Evolutionary conservation across 2,329 filamentous ascomycete species (phyloP), one percentile per base, ranked within the genome.

Genomic region (Triangularia setosa): DNA sequence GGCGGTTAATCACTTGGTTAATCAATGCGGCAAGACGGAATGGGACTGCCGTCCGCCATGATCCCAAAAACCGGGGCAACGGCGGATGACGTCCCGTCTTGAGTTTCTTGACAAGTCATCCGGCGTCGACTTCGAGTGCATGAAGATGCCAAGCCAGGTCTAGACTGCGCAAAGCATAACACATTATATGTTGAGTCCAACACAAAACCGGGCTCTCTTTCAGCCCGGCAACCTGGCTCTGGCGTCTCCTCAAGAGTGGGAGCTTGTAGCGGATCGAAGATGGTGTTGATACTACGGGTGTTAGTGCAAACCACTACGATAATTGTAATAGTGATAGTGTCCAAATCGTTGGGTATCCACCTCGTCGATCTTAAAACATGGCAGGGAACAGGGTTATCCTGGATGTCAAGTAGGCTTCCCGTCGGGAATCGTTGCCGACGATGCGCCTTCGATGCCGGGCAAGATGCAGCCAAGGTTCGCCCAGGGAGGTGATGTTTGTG

Each of bases 1-100:
- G 28, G 64, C 63, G 66, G 68, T 64, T 69, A 69, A 68, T 68
- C 62, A 64, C 62, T 61, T 67, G 65, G 66, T 35, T 65, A 67
- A 65, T 59, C 25, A 55, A 61, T 63, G 56, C 63, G 63, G 68
- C 63, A 68, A 68, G 58, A 64, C 65, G 66, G 67, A 66, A 66
- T 66, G 48, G 58, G 8, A 65, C 28, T 66, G 57, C 68, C 68
- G 68, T 28, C 58, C 28, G 52, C 60, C 27, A 48, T 58, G 58
- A 35, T 62, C 61, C 65, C 64, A 65, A 59, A 65, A 68, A 68
- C 68, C 65, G 62, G 65, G 65, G 54, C 58, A 28, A 16, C 66
- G 64, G 66, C 60, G 61, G 64, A 64, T 62, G 62, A 65, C 60
- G 63, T 65, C 60, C 64, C 66, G 66, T 65, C 33, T 65, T 57